A percentile compares a stretch with the other conserved stretches of the same genome.
Conservation (phyloP, 1,284 basidiomycete genomes). For the Apiotrichum mycotoxinovorans region DNA sequence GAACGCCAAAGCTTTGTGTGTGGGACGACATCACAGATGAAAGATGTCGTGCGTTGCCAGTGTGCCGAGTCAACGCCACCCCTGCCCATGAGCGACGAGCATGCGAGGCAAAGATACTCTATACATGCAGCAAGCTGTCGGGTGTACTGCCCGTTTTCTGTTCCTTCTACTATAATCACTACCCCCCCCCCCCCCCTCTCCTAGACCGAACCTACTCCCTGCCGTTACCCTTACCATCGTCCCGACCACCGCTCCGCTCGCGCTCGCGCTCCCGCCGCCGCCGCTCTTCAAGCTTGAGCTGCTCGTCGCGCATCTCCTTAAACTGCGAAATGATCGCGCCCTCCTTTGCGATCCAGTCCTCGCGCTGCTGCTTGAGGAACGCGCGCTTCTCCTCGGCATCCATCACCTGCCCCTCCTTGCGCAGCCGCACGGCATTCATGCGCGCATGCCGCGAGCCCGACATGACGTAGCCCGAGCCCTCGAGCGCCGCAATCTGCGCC, state of each 20-base stretch:
- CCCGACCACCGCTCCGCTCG: too few relatives aligned
- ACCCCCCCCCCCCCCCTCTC: too few relatives aligned
- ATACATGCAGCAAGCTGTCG: too few relatives aligned
- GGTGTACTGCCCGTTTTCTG: too few relatives aligned
- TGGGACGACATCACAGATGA: too few relatives aligned
- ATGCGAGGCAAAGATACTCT: too few relatives aligned
- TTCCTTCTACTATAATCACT: too few relatives aligned
- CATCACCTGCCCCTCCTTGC: constrained; percentile 97
- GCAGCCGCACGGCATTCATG: constrained; percentile 96
- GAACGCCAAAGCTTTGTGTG: too few relatives aligned
- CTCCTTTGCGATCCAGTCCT: constrained; percentile 87
- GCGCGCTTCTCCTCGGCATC: constrained; percentile 95
- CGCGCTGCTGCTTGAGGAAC: constrained; percentile 85
- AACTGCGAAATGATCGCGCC: constrained; percentile 62
- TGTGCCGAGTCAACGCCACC: too few relatives aligned
- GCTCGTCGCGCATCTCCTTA: constrained; percentile 68
- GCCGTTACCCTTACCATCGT: neutral
- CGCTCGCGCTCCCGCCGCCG: too few relatives aligned
- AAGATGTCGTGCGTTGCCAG: too few relatives aligned
- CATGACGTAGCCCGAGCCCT: constrained; percentile 96
- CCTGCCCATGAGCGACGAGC: too few relatives aligned
- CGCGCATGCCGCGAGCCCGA: constrained; percentile 85
- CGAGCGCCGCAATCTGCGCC: constrained; percentile 79
- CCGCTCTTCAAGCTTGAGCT: constrained; percentile 14
- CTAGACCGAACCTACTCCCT: neutral